phyloP scores from a whole-genome alignment of 352 stramenopile species.

The Globisporangium nunn region DNA sequence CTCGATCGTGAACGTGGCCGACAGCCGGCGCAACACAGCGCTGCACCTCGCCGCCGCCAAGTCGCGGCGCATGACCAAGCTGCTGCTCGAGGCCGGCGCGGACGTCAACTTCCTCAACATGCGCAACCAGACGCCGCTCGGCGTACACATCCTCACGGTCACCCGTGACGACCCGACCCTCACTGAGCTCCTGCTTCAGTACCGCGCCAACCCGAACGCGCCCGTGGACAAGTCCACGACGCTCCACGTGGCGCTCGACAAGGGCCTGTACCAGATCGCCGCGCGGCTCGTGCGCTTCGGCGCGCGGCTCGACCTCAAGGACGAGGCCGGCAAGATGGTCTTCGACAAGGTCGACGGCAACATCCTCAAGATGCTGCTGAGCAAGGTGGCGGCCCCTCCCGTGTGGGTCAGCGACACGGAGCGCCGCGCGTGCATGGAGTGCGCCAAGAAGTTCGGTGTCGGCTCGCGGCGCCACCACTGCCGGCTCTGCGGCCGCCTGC shows the following conservation, averaged over 20 bases:
- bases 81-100: conserved; percentile 44
- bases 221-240: conserved; percentile 56
- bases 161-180: conserved; percentile 50
- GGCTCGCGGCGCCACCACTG: conserved; percentile 48
- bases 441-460: conserved; percentile 42
- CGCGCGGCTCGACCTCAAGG: conserved; percentile 46
- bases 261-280: conserved; percentile 41
- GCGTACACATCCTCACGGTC: conserved; percentile 56
- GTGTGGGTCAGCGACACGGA: conserved; percentile 51
- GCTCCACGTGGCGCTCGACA: conserved; percentile 56
- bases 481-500: conserved; percentile 44
- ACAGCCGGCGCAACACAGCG: conserved; percentile 58
- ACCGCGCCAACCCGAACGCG: conserved; percentile 45
- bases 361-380: conserved; percentile 41
- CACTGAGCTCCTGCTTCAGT: conserved; percentile 53
- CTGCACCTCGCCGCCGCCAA: conserved; percentile 54
- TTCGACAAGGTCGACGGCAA: conserved; percentile 53
- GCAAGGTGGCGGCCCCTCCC: conserved; percentile 33
- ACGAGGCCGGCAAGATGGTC: conserved; percentile 49
- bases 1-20: conserved; percentile 65
- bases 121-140: conserved; percentile 57
- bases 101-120: conserved; percentile 65
- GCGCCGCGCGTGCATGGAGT: conserved; percentile 48
- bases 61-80: conserved; percentile 55
- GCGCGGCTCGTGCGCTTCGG: conserved; percentile 44